Conservation (phyloP, 176 grass and related monocot species). For the Tillandsia fasciculata region DNA sequence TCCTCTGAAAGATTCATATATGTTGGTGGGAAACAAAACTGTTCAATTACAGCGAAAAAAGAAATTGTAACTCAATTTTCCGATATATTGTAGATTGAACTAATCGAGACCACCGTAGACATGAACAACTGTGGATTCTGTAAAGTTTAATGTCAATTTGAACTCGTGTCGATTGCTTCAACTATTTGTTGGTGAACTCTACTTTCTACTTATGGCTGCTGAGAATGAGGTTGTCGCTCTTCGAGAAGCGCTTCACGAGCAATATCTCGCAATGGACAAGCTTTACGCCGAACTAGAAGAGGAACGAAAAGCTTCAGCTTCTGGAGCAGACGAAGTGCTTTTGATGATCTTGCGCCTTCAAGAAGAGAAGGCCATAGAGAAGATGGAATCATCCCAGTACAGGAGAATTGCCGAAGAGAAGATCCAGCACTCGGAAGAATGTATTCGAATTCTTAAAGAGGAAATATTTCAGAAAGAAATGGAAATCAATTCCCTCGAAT, state of each 20-base stretch:
- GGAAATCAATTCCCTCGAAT: constrained; percentile 24
- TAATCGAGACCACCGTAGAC: too few relatives aligned
- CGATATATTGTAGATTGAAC: too few relatives aligned
- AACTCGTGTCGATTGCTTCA: too few relatives aligned
- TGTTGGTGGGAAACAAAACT: too few relatives aligned
- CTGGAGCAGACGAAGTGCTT: constrained; percentile 30
- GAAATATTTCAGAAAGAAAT: constrained; percentile 35
- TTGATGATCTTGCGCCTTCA: constrained; percentile 43
- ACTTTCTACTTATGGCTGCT: constrained; percentile 14
- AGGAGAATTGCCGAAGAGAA: constrained; percentile 39
- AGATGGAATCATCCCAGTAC: constrained; percentile 39
- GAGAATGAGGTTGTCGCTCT: constrained; percentile 22
- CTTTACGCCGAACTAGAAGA: constrained; percentile 34
- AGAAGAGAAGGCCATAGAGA: constrained; percentile 36
- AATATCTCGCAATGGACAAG: constrained; percentile 10
- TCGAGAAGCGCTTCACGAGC: constrained; percentile 16
- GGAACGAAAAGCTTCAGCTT: constrained; percentile 33
- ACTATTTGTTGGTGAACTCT: not conserved
- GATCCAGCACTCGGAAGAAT: constrained; percentile 26
- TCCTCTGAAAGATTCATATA: too few relatives aligned
- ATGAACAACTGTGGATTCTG: too few relatives aligned
- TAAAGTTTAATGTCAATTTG: too few relatives aligned
- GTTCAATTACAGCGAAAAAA: too few relatives aligned
- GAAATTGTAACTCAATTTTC: too few relatives aligned
- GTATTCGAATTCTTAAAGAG: constrained; percentile 23